Percentiles rank a stretch among this genome's conserved stretches.
Conservation (phyloP, 108 stramenopile genomes). For the Pelagomonas calceolata region DNA sequence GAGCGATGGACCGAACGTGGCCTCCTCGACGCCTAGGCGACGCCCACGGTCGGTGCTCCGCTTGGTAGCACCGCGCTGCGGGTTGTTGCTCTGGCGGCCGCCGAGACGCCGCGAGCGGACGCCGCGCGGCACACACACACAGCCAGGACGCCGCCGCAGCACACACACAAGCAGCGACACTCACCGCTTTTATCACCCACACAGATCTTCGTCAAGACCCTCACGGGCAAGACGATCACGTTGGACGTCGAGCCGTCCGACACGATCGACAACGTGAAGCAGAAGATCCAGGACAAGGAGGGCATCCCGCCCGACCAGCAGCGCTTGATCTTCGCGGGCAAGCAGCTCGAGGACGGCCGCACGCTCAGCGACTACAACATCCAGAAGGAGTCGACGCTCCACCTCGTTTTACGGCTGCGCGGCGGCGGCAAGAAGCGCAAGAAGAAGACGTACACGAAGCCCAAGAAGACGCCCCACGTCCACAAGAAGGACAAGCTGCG, state of each 20-base stretch:
- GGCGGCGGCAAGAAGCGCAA: conserved; percentile 94
- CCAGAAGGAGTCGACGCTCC: conserved; percentile 91
- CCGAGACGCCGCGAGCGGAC: too few species aligned
- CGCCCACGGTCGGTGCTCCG: too few species aligned
- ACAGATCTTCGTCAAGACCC: conserved; percentile 29
- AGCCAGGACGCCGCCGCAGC: too few species aligned
- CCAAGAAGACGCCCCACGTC: conserved; percentile 94
- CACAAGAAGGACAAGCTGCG: conserved; percentile 89
- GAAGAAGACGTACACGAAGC: conserved; percentile 98
- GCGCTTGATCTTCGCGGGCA: conserved; percentile 91
- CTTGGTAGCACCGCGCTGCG: too few species aligned
- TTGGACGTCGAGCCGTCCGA: conserved; percentile 44
- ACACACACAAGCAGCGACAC: too few species aligned
- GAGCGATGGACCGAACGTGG: too few species aligned
- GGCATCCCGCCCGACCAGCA: conserved; percentile 93
- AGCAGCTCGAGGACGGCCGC: conserved; percentile 91
- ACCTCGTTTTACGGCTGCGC: conserved; percentile 76
- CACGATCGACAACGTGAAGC: conserved; percentile 76
- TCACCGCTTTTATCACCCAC: too few species aligned
- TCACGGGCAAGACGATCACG: conserved; percentile 49
- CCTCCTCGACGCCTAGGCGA: too few species aligned
- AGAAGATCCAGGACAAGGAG: conserved; percentile 91
- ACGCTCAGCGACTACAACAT: conserved; percentile 93
- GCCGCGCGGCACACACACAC: too few species aligned
- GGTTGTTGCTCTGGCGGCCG: too few species aligned